phyloP scores from a whole-genome alignment of 202 grass and related monocot genomes.

The Elaeis oleifera region DNA sequence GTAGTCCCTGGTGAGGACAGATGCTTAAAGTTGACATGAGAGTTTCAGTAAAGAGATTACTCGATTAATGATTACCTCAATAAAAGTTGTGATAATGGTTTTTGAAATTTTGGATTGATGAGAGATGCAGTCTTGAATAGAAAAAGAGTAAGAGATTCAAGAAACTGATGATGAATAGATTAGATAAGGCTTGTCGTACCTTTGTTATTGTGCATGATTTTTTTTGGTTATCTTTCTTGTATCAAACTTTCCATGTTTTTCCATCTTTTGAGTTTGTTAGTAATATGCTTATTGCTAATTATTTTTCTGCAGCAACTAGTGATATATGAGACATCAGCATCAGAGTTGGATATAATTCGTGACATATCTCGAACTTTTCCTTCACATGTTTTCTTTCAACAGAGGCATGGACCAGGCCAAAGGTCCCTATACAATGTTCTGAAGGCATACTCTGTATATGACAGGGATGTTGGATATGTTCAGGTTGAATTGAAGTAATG shows the following conservation, averaged over 20 bases:
- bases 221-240: too few species aligned
- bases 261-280: neutral
- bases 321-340: slow-evolving; percentile 88
- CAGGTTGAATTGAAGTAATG: slow-evolving; percentile 51
- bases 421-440: slow-evolving; percentile 93
- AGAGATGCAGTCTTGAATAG: too few species aligned
- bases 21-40: too few species aligned
- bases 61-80: too few species aligned
- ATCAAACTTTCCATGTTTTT: neutral
- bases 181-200: too few species aligned
- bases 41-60: too few species aligned
- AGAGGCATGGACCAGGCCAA: slow-evolving; percentile 93
- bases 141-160: too few species aligned
- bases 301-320: slow-evolving; percentile 63
- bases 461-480: slow-evolving; percentile 94
- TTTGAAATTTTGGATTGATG: too few species aligned
- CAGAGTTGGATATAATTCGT: slow-evolving; percentile 93
- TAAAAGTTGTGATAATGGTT: too few species aligned
- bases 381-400: slow-evolving; percentile 94
- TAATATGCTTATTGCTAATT: neutral
- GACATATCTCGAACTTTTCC: slow-evolving; percentile 99
- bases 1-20: too few species aligned
- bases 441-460: slow-evolving; percentile 95
- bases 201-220: too few species aligned
- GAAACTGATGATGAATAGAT: too few species aligned